Evolutionary conservation across 2,329 filamentous ascomycete species (phyloP).

Genomic region (Colletotrichum salicis): DNA sequence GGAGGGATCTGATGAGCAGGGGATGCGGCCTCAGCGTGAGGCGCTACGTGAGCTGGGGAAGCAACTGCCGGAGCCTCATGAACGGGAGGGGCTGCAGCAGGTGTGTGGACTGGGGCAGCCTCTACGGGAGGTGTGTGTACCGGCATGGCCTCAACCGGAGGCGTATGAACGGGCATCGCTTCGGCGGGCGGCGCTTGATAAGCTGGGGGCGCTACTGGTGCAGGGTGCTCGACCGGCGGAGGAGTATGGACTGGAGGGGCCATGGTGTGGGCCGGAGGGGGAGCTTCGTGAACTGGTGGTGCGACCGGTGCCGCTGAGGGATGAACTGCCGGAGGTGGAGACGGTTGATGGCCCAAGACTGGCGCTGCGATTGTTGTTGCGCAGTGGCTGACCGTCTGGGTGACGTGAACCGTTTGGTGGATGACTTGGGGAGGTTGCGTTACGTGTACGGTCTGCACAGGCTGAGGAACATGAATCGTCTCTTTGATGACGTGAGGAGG

Average conservation of each 20-base stretch:
- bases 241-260: constrained; percentile 5
- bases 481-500: constrained; percentile 3
- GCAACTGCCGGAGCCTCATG: not conserved
- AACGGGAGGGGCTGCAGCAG: not conserved
- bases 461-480: constrained; percentile 6
- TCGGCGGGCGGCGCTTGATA: constrained; percentile 14
- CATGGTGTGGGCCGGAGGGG: not conserved
- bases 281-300: not conserved
- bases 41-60: no score
- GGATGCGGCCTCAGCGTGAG: not conserved
- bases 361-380: constrained; percentile 1
- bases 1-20: constrained; percentile 2
- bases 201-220: not conserved
- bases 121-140: not conserved
- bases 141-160: constrained; percentile 5
- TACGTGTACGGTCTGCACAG: constrained; percentile 19
- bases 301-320: not conserved
- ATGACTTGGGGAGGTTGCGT: constrained; percentile 16
- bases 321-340: constrained; percentile 12
- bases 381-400: constrained; percentile 23
- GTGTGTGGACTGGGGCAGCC: not conserved
- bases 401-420: constrained; percentile 17
- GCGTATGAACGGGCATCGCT: constrained; percentile 15
- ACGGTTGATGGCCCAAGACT: not conserved
- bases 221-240: constrained; percentile 5